These are phyloP conservation scores for Cenchrus fungigraminus DNA, from an alignment of 176 grass and related monocot species.

Conservation along the genomic window DNA sequence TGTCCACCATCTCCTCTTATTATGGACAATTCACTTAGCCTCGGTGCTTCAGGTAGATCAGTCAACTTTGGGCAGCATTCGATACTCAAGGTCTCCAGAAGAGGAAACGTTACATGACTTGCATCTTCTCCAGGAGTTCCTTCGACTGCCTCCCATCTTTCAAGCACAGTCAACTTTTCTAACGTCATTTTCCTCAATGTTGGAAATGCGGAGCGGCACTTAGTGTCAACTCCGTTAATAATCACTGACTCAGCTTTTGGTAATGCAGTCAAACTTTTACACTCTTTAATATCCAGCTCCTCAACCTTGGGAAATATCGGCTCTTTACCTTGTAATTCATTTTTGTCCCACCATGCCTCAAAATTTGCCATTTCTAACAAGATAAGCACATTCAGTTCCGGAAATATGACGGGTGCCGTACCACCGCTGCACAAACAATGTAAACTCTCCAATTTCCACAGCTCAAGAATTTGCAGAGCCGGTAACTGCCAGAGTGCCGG, in stretches of 20 bases:
- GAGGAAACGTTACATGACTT: neutral
- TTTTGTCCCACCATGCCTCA: neutral
- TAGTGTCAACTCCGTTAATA: neutral
- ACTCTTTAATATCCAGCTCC: fast-evolving
- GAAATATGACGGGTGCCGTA: neutral
- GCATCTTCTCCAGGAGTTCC: neutral
- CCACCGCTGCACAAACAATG: neutral
- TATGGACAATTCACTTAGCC: neutral
- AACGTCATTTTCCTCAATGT: neutral
- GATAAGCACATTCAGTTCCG: neutral
- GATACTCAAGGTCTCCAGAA: neutral
- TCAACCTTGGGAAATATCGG: neutral
- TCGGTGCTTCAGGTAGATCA: neutral
- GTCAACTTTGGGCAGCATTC: neutral
- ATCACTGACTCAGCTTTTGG: neutral
- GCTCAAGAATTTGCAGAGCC: neutral
- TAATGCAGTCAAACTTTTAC: neutral
- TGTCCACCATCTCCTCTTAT: fast-evolving
- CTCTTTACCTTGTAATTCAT: neutral
- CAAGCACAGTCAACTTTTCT: neutral
- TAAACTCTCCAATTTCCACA: neutral
- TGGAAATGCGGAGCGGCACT: neutral
- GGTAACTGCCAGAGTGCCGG: neutral
- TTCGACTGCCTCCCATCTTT: neutral
- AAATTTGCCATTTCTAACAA: fast-evolving